Percentiles rank a stretch among this genome's conserved stretches.
Conservation (phyloP, 2,329 filamentous ascomycete genomes). For the Metarhizium album region DNA sequence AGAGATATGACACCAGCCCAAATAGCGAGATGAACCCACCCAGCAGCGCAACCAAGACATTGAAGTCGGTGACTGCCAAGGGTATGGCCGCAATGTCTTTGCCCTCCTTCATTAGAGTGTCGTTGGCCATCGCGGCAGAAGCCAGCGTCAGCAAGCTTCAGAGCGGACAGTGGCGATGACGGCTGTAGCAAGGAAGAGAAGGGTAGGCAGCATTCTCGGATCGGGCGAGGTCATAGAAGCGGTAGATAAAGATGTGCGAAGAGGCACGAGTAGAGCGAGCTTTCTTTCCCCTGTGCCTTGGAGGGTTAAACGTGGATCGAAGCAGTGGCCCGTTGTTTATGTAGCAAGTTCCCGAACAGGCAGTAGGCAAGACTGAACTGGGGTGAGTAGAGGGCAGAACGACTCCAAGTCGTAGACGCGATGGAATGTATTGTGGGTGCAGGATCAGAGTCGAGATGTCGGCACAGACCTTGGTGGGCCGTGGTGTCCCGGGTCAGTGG, state of each 20-base stretch:
- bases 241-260: neutral
- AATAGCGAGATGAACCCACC: slow-evolving; percentile 88
- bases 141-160: slow-evolving; percentile 12
- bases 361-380: neutral
- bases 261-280: neutral
- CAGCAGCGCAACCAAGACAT: slow-evolving; percentile 68
- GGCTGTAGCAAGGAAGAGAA: slow-evolving; percentile 2
- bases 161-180: neutral
- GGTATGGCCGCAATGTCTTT: slow-evolving; percentile 22
- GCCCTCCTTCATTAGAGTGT: neutral
- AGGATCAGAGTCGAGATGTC: too few species aligned
- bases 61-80: slow-evolving; percentile 64
- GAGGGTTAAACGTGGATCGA: neutral
- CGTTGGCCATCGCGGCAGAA: slow-evolving; percentile 11
- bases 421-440: neutral
- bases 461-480: too few species aligned
- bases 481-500: too few species aligned
- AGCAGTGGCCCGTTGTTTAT: neutral
- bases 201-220: slow-evolving; percentile 6
- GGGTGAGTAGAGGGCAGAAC: neutral
- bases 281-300: neutral
- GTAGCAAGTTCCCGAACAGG: neutral
- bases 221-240: neutral
- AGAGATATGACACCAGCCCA: slow-evolving; percentile 76
- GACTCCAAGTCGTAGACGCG: neutral